Evolutionary conservation across 106 monocot species (phyloP), one percentile per base, ranked within the genome.

Genomic region (Narthecium ossifragum): DNA sequence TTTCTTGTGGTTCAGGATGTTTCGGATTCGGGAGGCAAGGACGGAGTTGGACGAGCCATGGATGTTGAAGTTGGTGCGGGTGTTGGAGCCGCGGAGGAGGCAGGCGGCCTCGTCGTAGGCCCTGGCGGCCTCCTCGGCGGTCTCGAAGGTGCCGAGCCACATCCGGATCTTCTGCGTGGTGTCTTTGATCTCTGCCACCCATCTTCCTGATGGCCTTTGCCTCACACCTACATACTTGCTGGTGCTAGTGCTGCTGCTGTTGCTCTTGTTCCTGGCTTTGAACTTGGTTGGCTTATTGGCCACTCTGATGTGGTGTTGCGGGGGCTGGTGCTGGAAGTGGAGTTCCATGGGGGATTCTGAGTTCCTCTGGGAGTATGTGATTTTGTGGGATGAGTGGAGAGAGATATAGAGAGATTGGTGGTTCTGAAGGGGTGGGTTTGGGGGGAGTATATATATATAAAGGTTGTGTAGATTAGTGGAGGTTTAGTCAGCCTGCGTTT

Each of bases 101-200:
- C 77, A 77, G 23, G 77, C 80, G 32, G 80, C 85, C 57, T 77
- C 76, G 26, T 80, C 80, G 61, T 85, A 85, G 47, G 85, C 80
- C 1, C 57, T 25, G 9, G 85, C 85, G 0, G 80, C 85, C 14
- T 66, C 76, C 59, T 85, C 85, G 1, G 85, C 85, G 5, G 80
- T 85, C 53, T 85, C 85, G 58, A 73, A 85, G 11, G 86, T 86
- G 14, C 86, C 86, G 27, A 86, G 74, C 86, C 86, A 86, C 81
- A 81, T 81, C 33, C 86, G 52, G 43, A 86, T 78, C 50, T 81
- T 78, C 29, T 81, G 81, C 1, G 74, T 81, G 14, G 81, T 81
- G 51, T 77, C 85, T 51, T 80, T 80, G 29, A 85, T 85, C 72
- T 85, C 85, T 2, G 85, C 85, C 25, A 85, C 86, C 86, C 86